These are phyloP conservation scores for Acanthamoeba healyi DNA, from an alignment of 208 protist genomes.

Conservation along the genomic window DNA sequence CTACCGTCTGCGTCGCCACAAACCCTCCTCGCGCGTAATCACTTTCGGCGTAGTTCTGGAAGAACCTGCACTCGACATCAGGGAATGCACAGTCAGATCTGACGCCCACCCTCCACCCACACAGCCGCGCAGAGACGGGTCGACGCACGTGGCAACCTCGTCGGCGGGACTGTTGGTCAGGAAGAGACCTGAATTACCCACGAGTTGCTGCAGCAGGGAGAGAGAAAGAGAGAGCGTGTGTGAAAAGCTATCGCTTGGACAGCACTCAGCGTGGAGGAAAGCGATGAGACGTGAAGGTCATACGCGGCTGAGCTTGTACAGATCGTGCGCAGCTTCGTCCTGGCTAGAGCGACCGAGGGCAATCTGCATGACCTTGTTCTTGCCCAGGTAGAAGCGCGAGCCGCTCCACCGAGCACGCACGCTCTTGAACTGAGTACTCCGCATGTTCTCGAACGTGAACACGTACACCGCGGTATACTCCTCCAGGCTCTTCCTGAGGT, in stretches of 20 bases:
- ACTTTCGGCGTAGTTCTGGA: conserved; percentile 78
- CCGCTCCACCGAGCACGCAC: conserved; percentile 79
- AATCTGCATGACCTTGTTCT: conserved; percentile 87
- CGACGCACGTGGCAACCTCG: conserved; percentile 77
- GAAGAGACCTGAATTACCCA: conserved; percentile 82
- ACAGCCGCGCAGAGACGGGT: neutral
- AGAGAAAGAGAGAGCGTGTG: neutral
- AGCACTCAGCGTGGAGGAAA: neutral
- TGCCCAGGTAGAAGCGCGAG: conserved; percentile 86
- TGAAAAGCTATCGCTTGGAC: too few species aligned
- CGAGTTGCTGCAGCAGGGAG: conserved; percentile 62
- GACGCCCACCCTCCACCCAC: too few species aligned
- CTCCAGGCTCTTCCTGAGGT: conserved; percentile 41
- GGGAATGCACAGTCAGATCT: too few species aligned
- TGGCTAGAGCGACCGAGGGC: conserved; percentile 80
- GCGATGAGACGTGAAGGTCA: neutral
- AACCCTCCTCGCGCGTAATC: conserved; percentile 85
- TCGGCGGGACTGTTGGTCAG: conserved; percentile 85
- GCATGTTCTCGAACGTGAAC: conserved; percentile 83
- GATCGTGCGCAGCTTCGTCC: conserved; percentile 79
- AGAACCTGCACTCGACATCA: conserved; percentile 80
- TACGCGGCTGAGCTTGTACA: conserved; percentile 77
- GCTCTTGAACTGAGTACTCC: conserved; percentile 85
- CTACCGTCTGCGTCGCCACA: conserved; percentile 81
- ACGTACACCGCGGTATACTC: conserved; percentile 72